Conservation (phyloP, 345 rosid genomes). For the Nephelium lappaceum region DNA sequence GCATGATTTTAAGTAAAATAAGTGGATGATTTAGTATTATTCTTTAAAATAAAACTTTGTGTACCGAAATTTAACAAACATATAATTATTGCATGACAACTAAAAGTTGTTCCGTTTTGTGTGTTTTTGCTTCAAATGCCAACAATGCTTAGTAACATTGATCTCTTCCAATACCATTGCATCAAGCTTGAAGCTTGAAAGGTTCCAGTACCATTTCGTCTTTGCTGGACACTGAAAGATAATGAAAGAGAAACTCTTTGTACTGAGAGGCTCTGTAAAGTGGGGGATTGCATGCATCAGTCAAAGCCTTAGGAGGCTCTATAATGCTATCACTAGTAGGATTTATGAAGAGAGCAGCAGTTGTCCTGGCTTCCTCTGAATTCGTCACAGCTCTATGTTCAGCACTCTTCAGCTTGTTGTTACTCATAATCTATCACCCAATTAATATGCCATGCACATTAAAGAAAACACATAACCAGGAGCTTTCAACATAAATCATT, state of each 20-base stretch:
- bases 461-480: no score
- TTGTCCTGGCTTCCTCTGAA: conserved; percentile 21
- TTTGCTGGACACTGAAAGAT: not conserved
- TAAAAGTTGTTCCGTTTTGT: no score
- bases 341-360: conserved; percentile 26
- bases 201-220: conserved; percentile 14
- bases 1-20: no score
- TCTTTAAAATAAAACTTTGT: no score
- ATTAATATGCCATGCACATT: no score
- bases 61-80: no score
- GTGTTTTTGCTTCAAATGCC: no score
- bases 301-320: conserved; percentile 26
- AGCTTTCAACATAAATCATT: no score
- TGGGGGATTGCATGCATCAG: conserved; percentile 8
- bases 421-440: conserved; percentile 28
- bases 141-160: no score
- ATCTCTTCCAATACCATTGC: no score
- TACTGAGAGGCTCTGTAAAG: conserved; percentile 16
- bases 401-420: conserved; percentile 34
- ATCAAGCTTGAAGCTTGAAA: conserved; percentile 2
- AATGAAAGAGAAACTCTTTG: conserved; percentile 18
- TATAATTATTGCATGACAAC: no score
- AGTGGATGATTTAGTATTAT: no score
- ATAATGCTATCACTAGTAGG: conserved; percentile 10
- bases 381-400: conserved; percentile 41